Evolutionary conservation across 2,329 filamentous ascomycete genomes (phyloP), one percentile per base, ranked within the genome.

Genomic region (Aphanoascus verrucosus): DNA sequence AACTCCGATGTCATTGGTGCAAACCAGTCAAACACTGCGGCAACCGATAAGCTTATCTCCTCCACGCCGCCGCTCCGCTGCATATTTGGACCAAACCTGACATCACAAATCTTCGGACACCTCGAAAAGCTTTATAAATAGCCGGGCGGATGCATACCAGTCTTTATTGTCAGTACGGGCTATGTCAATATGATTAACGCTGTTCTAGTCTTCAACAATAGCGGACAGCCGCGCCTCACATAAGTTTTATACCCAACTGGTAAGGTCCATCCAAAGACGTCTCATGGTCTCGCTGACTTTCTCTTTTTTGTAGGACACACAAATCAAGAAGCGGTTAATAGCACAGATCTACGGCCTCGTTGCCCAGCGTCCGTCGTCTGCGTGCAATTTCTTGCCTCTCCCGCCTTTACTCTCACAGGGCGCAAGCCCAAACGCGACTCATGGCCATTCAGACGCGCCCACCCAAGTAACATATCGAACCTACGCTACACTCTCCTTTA

Each of bases 221-320:
- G 91, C 63, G 93, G 93, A 59, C 91, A 98, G 72, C 91, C 93
- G 37, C 85, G 93, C 53, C 79, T 98, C 68, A 97, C 91, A 63
- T n/a, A 97, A 97, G 66, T 98, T 98, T 77, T 98, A 98, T 70
- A 96, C 91, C 1, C 91, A 97, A 69, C 82, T 98, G 61, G 91
- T 94, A 72, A 56, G 72, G 64, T 52, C 11, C n/a, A 12, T 5
- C 19, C 17, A 14, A 28, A 41, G 40, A 34, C 49, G 17, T 15
- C 19, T 28, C 5, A 23, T 8, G 35, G 7, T 14, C 35, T 55
- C 19, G 12, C 45, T 56, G 49, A 55, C 34, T 28, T 45, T 11
- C 17, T 23, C 43, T 50, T 20, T 11, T 19, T 31, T 15, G 12
- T 64, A 97, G 93, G 93, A 98, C 72, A 97, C 93, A 19, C 88